Conservation (phyloP, 2,329 filamentous ascomycete species). For the Talaromyces pinophilus region DNA sequence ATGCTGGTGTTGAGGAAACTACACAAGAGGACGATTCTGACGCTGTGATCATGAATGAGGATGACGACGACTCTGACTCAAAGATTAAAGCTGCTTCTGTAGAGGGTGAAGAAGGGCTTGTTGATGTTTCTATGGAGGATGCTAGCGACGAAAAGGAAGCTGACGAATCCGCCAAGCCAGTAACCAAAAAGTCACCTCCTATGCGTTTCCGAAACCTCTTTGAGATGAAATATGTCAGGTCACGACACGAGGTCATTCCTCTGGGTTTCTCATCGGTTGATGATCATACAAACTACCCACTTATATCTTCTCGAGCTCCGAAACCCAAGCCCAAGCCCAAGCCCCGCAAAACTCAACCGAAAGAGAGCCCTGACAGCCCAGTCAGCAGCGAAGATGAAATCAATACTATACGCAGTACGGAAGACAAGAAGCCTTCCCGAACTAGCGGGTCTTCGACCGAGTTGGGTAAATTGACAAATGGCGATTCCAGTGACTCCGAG, state of each 20-base stretch:
- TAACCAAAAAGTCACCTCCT: constrained; percentile 51
- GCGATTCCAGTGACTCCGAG: constrained; percentile 28
- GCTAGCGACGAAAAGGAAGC: constrained; percentile 39
- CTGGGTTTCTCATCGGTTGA: constrained; percentile 68
- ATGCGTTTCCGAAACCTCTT: constrained; percentile 71
- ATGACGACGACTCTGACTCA: constrained; percentile 65
- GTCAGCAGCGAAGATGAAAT: constrained; percentile 38
- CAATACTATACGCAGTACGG: constrained; percentile 26
- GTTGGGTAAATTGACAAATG: constrained; percentile 19
- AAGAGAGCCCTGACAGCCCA: constrained; percentile 29
- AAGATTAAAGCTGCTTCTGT: constrained; percentile 77
- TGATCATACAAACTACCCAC: constrained; percentile 60
- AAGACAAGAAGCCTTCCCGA: constrained; percentile 22
- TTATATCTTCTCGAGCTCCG: constrained; percentile 51
- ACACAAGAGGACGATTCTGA: constrained; percentile 61
- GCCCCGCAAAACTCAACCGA: constrained; percentile 23
- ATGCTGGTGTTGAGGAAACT: constrained; percentile 54
- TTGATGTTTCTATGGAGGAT: constrained; percentile 85
- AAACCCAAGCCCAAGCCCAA: constrained; percentile 26
- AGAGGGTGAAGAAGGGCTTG: constrained; percentile 84
- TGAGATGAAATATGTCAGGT: constrained; percentile 67
- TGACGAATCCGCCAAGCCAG: constrained; percentile 24
- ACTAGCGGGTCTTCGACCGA: constrained; percentile 27
- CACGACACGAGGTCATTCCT: constrained; percentile 61
- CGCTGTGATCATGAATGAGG: constrained; percentile 63